Evolutionary conservation across 257 asterid species (phyloP).

Genomic region (Solanum pinnatisectum): DNA sequence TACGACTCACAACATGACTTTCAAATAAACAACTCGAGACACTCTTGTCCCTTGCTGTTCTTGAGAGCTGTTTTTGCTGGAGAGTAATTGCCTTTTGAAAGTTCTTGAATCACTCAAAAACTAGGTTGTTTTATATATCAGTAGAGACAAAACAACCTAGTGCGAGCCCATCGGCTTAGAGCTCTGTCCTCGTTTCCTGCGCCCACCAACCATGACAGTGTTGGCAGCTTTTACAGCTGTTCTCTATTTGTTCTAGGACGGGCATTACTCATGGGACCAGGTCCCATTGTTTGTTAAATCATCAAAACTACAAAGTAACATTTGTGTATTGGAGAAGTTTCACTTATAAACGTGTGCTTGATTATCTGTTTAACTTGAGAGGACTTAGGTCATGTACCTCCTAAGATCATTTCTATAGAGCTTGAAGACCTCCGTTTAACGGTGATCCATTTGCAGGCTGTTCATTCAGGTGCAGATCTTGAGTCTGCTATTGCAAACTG

Average conservation of each 20-base stretch:
- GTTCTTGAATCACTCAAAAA: background rate
- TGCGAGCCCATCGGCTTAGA: background rate
- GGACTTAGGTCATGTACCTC: background rate
- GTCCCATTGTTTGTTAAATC: background rate
- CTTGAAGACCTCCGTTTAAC: background rate
- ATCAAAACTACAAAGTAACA: background rate
- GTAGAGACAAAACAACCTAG: background rate
- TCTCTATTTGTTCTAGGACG: background rate
- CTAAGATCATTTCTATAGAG: background rate
- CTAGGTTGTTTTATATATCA: background rate
- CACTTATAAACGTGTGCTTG: background rate
- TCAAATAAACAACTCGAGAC: background rate
- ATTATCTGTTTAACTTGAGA: background rate
- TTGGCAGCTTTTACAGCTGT: background rate
- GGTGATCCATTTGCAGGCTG: slow-evolving; percentile 52
- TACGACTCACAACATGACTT: background rate
- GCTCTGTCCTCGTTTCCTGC: background rate
- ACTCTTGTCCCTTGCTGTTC: background rate
- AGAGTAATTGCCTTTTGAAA: background rate
- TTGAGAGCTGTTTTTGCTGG: background rate
- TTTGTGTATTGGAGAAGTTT: background rate
- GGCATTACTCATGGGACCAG: background rate
- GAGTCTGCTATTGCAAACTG: slow-evolving; percentile 92
- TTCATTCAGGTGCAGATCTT: slow-evolving; percentile 99
- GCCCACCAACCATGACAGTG: background rate